Conservation (phyloP, 1,284 basidiomycete genomes). For the Hymenochaete sp. region DNA sequence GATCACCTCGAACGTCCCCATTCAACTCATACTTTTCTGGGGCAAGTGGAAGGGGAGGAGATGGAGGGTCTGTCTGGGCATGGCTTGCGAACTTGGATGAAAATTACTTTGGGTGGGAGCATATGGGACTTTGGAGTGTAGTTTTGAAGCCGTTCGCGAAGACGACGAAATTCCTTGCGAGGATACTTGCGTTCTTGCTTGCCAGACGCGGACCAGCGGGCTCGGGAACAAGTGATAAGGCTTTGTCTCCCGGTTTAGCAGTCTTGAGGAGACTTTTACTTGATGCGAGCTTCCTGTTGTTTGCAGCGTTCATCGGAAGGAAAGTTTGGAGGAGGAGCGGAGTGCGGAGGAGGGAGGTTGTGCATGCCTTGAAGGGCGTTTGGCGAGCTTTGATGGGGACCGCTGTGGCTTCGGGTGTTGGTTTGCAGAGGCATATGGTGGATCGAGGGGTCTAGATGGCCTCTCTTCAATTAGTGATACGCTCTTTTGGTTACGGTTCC, state of each 20-base stretch:
- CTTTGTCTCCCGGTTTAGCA: slow-evolving; percentile 47
- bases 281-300: slow-evolving; percentile 64
- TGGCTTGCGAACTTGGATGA: slow-evolving; percentile 33
- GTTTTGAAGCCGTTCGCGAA: slow-evolving; percentile 54
- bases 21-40: slow-evolving; percentile 11
- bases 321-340: slow-evolving; percentile 61
- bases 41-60: slow-evolving; percentile 12
- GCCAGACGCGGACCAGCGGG: slow-evolving; percentile 33
- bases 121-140: slow-evolving; percentile 73
- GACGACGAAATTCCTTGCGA: slow-evolving; percentile 37
- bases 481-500: too few relatives aligned
- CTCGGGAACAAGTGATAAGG: slow-evolving; percentile 22
- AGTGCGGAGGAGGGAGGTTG: slow-evolving; percentile 57
- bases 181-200: slow-evolving; percentile 45
- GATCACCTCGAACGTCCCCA: slow-evolving; percentile 11
- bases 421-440: slow-evolving; percentile 34
- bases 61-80: slow-evolving; percentile 22
- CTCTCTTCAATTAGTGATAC: too few relatives aligned
- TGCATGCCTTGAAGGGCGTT: slow-evolving; percentile 49
- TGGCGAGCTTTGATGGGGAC: slow-evolving; percentile 65
- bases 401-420: slow-evolving; percentile 22
- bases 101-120: slow-evolving; percentile 43
- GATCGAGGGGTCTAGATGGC: slow-evolving; percentile 47
- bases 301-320: slow-evolving; percentile 44
- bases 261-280: slow-evolving; percentile 63